Base-by-base conservation (phyloP, 148 eudicot species). In the Drosera capensis region DNA sequence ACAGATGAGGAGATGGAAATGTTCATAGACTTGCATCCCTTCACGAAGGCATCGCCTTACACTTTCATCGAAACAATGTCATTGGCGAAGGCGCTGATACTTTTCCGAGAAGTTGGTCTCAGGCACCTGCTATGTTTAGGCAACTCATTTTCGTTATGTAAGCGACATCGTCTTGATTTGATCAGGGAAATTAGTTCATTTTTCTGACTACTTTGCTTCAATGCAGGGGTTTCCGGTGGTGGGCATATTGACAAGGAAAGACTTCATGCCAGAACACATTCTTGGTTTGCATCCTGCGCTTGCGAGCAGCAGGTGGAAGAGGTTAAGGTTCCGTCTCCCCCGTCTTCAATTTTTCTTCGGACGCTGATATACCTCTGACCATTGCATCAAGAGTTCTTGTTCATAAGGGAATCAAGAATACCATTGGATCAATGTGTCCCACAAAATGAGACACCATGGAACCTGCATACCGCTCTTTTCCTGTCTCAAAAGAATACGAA, bases 201-300 rank as follows among this genome's bases (percentile, higher is more conserved):
- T 36, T 34, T 14, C 40, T 19, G 20, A 57, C 25, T 35, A 18
- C 53, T 64, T 40, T 56, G 58, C 40, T 62, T 62, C n/a, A 25
- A 23, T 67, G 77, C 63, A 80, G 86, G 77, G 60, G 48, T 62
- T 67, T 50, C 96, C 96, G 1, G 71, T 87, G 41, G 66, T 77
- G 26, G 96, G 96, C 67, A 79, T 87, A 36, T 72, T 87, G 68
- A 87, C 96, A 52, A 77, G 96, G 70, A 94, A 87, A 60, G 96
- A 87, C 57, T 61, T 87, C 68, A 84, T 83, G 85, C 78, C 88
- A 0, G 95, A 80, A 47, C 85, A 90, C 58, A 66, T 90, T 58
- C 47, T 80, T 48, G 65, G 51, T 64, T 49, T 80, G 64, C 75
- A 78, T 60, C 95, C 99, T 16, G 25, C 38, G 7, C 46, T 80